Percentiles rank a stretch among this genome's conserved stretches.
These are phyloP conservation scores for Cadophora sp. DNA, from an alignment of 2,329 filamentous ascomycete species.

Conservation along the genomic window DNA sequence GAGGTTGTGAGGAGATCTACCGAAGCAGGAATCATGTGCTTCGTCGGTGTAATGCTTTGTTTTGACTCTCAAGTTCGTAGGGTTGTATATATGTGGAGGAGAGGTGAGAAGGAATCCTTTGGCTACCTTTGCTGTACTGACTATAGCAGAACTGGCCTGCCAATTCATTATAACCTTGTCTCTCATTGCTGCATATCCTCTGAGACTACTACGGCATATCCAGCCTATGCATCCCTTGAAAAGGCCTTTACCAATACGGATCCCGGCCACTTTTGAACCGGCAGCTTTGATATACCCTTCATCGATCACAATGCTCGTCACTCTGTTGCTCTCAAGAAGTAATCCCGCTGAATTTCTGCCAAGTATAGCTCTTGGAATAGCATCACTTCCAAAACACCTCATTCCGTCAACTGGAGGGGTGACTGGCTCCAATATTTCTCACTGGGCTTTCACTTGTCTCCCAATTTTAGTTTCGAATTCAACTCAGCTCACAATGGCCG, in stretches of 20 bases:
- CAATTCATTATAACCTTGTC: slow-evolving; percentile 44
- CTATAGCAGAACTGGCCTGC: slow-evolving; percentile 40
- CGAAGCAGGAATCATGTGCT: slow-evolving; percentile 59
- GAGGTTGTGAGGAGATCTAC: slow-evolving; percentile 59
- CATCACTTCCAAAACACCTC: slow-evolving; percentile 75
- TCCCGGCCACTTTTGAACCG: slow-evolving; percentile 86
- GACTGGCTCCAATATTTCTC: slow-evolving; percentile 68
- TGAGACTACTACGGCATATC: slow-evolving; percentile 60
- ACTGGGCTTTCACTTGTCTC: slow-evolving; percentile 79
- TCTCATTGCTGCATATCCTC: slow-evolving; percentile 62
- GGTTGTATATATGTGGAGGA: slow-evolving; percentile 55
- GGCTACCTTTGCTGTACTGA: slow-evolving; percentile 31
- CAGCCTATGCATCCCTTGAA: slow-evolving; percentile 37
- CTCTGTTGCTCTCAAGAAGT: slow-evolving; percentile 72
- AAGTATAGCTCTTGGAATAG: slow-evolving; percentile 82
- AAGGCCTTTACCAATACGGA: slow-evolving; percentile 47
- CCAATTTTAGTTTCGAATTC: slow-evolving; percentile 57
- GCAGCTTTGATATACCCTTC: slow-evolving; percentile 90
- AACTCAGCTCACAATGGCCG: slow-evolving; percentile 10
- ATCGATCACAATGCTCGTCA: slow-evolving; percentile 76
- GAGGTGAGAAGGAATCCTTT: slow-evolving; percentile 50
- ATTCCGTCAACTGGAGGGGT: slow-evolving; percentile 67
- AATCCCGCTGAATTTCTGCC: slow-evolving; percentile 70
- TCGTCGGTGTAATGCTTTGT: slow-evolving; percentile 56
- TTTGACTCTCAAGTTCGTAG: slow-evolving; percentile 53